A percentile compares a stretch with the other conserved stretches of the same genome.
Conservation (phyloP, 495 filamentous ascomycete species). For the Xylaria palmicola region DNA sequence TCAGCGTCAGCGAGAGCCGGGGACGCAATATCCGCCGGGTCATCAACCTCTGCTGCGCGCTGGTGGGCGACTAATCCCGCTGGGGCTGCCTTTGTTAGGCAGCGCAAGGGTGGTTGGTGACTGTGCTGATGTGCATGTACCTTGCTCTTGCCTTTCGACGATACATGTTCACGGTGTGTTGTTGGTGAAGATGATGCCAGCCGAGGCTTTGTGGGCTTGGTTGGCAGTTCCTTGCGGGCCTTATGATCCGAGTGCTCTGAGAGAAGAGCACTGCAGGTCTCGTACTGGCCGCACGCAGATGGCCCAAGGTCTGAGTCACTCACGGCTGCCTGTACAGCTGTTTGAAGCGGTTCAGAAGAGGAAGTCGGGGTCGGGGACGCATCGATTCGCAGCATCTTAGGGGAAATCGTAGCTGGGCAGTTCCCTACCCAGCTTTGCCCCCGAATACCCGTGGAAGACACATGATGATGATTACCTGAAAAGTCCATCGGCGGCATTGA, state of each 20-base stretch:
- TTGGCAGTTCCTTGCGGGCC: slow-evolving; percentile 35
- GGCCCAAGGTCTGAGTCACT: slow-evolving; percentile 20
- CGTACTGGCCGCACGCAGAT: slow-evolving; percentile 18
- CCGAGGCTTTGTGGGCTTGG: slow-evolving; percentile 41
- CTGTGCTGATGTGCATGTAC: neutral
- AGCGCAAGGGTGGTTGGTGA: neutral
- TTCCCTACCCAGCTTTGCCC: slow-evolving; percentile 18
- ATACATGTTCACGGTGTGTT: neutral
- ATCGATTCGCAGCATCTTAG: slow-evolving; percentile 35
- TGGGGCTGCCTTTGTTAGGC: neutral
- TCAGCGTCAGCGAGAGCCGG: slow-evolving; percentile 3
- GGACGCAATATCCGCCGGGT: neutral
- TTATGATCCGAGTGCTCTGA: slow-evolving; percentile 18
- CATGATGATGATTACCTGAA: slow-evolving; percentile 12
- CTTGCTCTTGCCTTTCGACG: slow-evolving; percentile 19
- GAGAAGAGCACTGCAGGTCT: slow-evolving; percentile 12
- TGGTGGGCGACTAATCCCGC: neutral
- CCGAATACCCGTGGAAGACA: slow-evolving; percentile 1
- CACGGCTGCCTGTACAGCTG: slow-evolving; percentile 20
- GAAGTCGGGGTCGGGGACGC: slow-evolving; percentile 34
- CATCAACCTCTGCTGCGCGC: neutral
- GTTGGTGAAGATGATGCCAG: slow-evolving; percentile 34
- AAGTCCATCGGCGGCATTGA: slow-evolving; percentile 8
- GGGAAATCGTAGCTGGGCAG: slow-evolving; percentile 35
- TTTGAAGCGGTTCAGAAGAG: slow-evolving; percentile 36